Base-by-base conservation (phyloP, 139 green algal species). In the Astrephomene gubernaculifera region DNA sequence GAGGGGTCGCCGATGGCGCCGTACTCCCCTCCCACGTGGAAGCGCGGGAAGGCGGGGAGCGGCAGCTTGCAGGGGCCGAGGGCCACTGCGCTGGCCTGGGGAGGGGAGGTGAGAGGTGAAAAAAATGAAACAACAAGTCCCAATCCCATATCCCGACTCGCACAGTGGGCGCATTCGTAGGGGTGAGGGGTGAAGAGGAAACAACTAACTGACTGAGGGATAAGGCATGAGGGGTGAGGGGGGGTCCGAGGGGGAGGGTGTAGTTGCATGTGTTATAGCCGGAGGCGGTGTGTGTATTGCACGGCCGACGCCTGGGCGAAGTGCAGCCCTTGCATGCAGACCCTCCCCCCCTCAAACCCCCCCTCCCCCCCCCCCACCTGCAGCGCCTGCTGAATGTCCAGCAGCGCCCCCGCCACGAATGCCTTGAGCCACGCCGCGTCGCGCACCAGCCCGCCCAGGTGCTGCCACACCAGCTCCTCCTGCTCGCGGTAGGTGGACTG, bases 381-480 rank as follows among this genome's bases (percentile, higher is more conserved):
- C 83, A 94, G 31, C 3, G 90, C 69, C 52, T 94, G 87, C 73
- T 92, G 91, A 53, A 92, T n/a, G 36, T 78, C 71, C 38, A 92
- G 64, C 65, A 93, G 57, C 5, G 69, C 53, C 0, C 89, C 93
- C 19, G 90, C 95, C 44, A 94, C 83, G 82, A 96, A 97, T 39
- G 53, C 88, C 92, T 97, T 96, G 65, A 97, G 90, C 93, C 94
- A 97, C 14, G 96, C 94, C 12, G 90, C 92, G 49, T 90, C 81
- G n/a, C 86, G 82, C 63, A 81, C 95, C 80, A 97, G 88, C 49
- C 95, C 94, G 53, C 87, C 89, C 72, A 97, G 91, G 89, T 97
- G 95, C 83, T 97, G 92, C 81, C 94, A 96, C 38, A 97, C 93
- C 73, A 97, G 83, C 19, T 92, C 84, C 90, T 97, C 95, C 71